Evolutionary conservation across 106 monocot species (phyloP).

Genomic region (Triglochin maritima): DNA sequence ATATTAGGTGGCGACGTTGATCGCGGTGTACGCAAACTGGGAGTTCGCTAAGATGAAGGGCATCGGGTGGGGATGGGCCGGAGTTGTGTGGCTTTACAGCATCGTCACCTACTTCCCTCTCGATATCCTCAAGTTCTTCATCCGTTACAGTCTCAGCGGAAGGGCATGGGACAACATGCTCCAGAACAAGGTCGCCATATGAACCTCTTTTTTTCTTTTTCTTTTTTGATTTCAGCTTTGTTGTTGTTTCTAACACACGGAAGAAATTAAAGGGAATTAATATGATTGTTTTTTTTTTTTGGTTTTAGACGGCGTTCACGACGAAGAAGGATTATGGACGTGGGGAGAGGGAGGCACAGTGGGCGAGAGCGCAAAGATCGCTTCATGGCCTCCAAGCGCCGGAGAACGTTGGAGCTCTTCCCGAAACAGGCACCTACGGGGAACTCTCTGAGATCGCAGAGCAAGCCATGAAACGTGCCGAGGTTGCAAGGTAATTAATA

Average conservation of each 20-base stretch:
- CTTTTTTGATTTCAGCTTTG: neutral
- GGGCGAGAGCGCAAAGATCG: constrained; percentile 19
- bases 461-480: constrained; percentile 20
- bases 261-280: neutral
- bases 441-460: constrained; percentile 27
- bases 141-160: constrained; percentile 12
- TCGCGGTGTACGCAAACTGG: constrained; percentile 13
- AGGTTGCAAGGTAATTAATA: constrained; percentile 9
- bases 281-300: neutral
- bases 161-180: constrained; percentile 15
- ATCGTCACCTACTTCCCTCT: constrained; percentile 22
- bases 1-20: constrained; percentile 7
- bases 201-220: too few species aligned
- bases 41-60: constrained; percentile 7
- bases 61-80: constrained; percentile 25
- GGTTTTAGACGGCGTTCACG: constrained; percentile 16
- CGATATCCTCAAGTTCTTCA: constrained; percentile 21
- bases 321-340: constrained; percentile 22
- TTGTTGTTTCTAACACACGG: neutral
- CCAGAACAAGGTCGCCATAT: constrained; percentile 8
- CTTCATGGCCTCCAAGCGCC: constrained; percentile 7
- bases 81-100: constrained; percentile 17
- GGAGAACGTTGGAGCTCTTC: neutral
- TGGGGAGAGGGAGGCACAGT: constrained; percentile 24
- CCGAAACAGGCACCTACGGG: constrained; percentile 5